Conservation (phyloP, 2,329 filamentous ascomycete species). For the Fusarium brevicatenulatum region DNA sequence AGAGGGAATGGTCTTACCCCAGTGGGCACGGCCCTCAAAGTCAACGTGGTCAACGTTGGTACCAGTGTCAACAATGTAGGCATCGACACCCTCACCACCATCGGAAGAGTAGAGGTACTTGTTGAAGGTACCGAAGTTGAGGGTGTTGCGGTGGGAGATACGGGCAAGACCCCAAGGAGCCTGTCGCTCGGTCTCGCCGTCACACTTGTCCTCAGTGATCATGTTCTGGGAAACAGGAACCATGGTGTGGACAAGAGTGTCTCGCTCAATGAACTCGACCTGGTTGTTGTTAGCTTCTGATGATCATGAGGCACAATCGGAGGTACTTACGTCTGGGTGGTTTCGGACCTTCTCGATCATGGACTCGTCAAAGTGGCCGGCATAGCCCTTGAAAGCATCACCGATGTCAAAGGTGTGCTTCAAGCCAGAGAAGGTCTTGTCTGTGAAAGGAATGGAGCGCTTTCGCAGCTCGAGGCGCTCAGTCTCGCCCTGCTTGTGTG, state of each 20-base stretch:
- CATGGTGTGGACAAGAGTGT: constrained; percentile 90
- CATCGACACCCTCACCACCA: constrained; percentile 96
- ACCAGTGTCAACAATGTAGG: constrained; percentile 98
- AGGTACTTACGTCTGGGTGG: constrained; percentile 88
- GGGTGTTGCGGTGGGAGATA: constrained; percentile 90
- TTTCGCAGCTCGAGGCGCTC: constrained; percentile 89
- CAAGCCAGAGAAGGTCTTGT: constrained; percentile 81
- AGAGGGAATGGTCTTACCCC: constrained; percentile 94
- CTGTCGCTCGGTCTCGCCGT: constrained; percentile 81
- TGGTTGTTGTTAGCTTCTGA: constrained; percentile 52
- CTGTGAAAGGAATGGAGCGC: constrained; percentile 76
- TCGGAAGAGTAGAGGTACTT: constrained; percentile 94
- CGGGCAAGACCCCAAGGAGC: constrained; percentile 99
- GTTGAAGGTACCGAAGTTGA: constrained; percentile 94
- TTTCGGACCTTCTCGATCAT: constrained; percentile 92
- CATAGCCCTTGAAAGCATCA: constrained; percentile 85
- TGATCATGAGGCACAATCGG: constrained; percentile 10
- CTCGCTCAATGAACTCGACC: constrained; percentile 97
- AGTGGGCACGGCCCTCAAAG: constrained; percentile 93
- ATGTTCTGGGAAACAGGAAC: constrained; percentile 55
- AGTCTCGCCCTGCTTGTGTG: constrained; percentile 76
- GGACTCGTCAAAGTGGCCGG: constrained; percentile 94
- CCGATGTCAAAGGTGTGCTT: constrained; percentile 98
- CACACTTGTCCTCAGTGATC: constrained; percentile 54
- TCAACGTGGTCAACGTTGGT: constrained; percentile 95